These are phyloP conservation scores for Pholiota adiposa DNA, from an alignment of 1,284 basidiomycete species.

Conservation along the genomic window DNA sequence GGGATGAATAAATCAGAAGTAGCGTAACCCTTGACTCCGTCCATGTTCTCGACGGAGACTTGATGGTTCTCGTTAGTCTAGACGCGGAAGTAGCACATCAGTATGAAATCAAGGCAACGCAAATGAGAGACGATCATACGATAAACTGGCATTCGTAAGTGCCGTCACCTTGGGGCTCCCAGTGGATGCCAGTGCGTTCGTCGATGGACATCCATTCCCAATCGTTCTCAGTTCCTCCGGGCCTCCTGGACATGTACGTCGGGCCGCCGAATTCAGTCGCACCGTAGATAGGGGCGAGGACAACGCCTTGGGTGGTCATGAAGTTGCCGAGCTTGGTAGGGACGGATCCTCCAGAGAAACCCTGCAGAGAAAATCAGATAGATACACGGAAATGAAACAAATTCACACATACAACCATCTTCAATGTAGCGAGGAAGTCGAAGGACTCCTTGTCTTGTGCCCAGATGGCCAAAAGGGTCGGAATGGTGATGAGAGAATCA, in stretches of 20 bases:
- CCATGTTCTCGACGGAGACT: conserved; percentile 30
- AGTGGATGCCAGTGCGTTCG: conserved; percentile 24
- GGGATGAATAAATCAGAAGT: conserved; percentile 47
- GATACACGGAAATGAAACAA: neutral
- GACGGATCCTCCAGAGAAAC: conserved; percentile 33
- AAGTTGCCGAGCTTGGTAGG: conserved; percentile 30
- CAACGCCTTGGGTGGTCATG: conserved; percentile 31
- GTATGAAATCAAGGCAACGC: neutral
- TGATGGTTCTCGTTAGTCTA: conserved; percentile 30
- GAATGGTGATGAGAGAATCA: conserved; percentile 34
- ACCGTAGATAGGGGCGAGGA: conserved; percentile 32
- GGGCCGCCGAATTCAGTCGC: conserved; percentile 35
- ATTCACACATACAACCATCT: conserved; percentile 32
- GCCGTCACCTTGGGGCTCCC: conserved; percentile 36
- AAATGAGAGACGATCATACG: conserved; percentile 19
- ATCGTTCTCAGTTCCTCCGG: conserved; percentile 22
- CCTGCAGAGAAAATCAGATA: conserved; percentile 17
- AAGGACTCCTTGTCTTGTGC: conserved; percentile 32
- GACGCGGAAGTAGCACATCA: neutral
- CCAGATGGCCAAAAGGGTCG: conserved; percentile 39
- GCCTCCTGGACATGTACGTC: conserved; percentile 17
- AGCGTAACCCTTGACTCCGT: conserved; percentile 30
- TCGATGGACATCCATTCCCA: conserved; percentile 34
- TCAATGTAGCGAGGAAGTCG: conserved; percentile 33
- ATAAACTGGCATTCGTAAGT: conserved; percentile 33